A percentile compares a stretch with the other conserved stretches of the same genome.
phyloP scores from a whole-genome alignment of 1,284 basidiomycete species.

The Chalciporus sp. region DNA sequence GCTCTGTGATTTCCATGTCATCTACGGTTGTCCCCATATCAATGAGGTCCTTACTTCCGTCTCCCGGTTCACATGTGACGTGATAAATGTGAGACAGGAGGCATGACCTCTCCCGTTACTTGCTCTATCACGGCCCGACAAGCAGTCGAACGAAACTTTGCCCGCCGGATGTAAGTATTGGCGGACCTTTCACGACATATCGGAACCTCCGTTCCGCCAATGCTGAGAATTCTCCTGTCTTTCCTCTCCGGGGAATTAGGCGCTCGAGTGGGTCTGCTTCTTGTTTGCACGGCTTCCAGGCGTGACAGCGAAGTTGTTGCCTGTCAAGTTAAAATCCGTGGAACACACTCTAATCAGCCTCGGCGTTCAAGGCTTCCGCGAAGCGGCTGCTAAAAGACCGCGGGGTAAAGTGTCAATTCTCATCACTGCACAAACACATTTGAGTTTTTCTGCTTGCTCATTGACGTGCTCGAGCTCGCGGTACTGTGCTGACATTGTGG shows the following conservation, averaged over 20 bases:
- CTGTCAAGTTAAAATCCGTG: conserved; percentile 18
- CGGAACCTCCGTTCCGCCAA: not conserved
- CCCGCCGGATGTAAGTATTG: not conserved
- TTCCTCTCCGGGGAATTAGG: conserved; percentile 27
- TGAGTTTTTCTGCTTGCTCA: conserved; percentile 1
- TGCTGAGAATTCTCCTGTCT: not conserved
- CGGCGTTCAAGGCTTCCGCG: conserved; percentile 21
- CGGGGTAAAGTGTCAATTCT: conserved; percentile 11
- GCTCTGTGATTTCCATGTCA: not conserved
- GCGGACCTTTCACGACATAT: not conserved
- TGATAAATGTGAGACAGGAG: conserved; percentile 17
- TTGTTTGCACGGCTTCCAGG: conserved; percentile 12
- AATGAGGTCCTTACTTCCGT: not conserved
- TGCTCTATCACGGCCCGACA: no score
- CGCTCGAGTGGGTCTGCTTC: conserved; percentile 2
- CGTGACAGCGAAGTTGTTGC: conserved; percentile 7
- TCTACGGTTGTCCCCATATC: not conserved
- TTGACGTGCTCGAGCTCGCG: conserved; percentile 5
- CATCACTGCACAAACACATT: not conserved
- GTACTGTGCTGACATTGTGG: not conserved
- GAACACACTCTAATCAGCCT: conserved; percentile 13
- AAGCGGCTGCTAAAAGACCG: conserved; percentile 21
- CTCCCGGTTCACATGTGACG: not conserved
- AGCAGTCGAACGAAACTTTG: not conserved
- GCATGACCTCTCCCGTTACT: not conserved